Conservation (phyloP, 495 filamentous ascomycete genomes). For the Chaetomium tenue region DNA sequence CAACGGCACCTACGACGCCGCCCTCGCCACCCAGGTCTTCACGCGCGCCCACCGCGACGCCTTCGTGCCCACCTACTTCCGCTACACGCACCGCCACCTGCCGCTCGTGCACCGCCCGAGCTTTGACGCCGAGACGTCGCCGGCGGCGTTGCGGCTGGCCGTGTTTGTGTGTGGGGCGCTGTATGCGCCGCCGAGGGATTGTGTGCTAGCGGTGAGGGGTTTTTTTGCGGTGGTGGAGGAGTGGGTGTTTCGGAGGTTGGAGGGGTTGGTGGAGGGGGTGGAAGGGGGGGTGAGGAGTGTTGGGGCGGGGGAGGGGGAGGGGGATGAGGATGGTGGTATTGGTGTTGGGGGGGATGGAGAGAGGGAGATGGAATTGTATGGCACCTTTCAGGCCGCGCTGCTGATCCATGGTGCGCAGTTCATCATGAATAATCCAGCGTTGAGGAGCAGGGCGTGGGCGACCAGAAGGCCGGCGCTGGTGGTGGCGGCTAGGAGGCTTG, state of each 20-base stretch:
- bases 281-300: not conserved
- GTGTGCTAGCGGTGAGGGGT: not conserved
- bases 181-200: constrained; percentile 10
- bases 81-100: constrained; percentile 16
- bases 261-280: not conserved
- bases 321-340: not conserved
- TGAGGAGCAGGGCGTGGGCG: constrained; percentile 4
- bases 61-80: constrained; percentile 21
- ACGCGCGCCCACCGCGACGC: constrained; percentile 22
- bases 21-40: constrained; percentile 32
- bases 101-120: constrained; percentile 20
- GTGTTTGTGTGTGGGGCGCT: constrained; percentile 12
- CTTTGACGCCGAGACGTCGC: not conserved
- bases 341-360: not conserved
- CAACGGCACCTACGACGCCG: constrained; percentile 26
- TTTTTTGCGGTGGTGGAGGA: constrained; percentile 10
- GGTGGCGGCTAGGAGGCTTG: constrained; percentile 11
- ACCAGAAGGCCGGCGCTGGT: constrained; percentile 10
- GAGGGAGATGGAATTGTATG: not conserved
- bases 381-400: constrained; percentile 22
- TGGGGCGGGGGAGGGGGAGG: not conserved
- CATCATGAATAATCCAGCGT: not conserved
- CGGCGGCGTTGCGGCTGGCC: not conserved
- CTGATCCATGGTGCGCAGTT: constrained; percentile 18
- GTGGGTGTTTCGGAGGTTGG: constrained; percentile 9